phyloP scores from a whole-genome alignment of 306 rosid genomes.

The Macrotyloma uniflorum region DNA sequence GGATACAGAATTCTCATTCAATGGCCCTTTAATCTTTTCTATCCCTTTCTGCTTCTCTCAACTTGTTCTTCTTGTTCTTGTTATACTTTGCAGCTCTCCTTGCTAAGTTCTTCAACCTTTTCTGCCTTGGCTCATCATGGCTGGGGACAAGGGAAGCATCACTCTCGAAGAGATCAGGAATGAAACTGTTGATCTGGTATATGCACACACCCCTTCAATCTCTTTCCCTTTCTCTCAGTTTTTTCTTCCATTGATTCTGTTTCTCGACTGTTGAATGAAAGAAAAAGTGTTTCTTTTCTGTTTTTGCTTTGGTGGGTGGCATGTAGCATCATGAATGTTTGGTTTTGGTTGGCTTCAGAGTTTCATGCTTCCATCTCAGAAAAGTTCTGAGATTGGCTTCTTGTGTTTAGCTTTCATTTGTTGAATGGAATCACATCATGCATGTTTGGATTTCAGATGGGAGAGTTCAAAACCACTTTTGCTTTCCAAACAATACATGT shows the following conservation, averaged over 20 bases:
- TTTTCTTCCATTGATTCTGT: not conserved
- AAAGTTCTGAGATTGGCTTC: not conserved
- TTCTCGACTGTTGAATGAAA: not conserved
- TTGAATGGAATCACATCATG: not conserved
- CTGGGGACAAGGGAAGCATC: conserved; percentile 46
- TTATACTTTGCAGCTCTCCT: not conserved
- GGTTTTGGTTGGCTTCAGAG: not conserved
- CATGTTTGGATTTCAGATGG: not conserved
- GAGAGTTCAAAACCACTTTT: not conserved
- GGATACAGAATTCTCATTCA: conserved; percentile 54
- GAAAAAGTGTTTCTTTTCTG: not conserved
- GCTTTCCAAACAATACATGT: not conserved
- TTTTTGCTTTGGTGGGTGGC: not conserved
- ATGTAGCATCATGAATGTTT: not conserved
- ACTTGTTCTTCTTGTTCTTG: not conserved
- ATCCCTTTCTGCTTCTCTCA: not conserved
- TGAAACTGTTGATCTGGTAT: conserved; percentile 96
- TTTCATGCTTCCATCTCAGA: not conserved
- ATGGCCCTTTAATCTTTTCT: conserved; percentile 32
- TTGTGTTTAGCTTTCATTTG: not conserved
- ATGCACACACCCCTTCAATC: not conserved
- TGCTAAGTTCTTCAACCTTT: not conserved
- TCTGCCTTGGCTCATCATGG: conserved; percentile 43
- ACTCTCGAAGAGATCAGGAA: conserved; percentile 81
- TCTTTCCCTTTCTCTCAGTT: not conserved